Base-by-base conservation (phyloP, 202 grass and related monocot species). In the Dendrocalamus latiflorus region DNA sequence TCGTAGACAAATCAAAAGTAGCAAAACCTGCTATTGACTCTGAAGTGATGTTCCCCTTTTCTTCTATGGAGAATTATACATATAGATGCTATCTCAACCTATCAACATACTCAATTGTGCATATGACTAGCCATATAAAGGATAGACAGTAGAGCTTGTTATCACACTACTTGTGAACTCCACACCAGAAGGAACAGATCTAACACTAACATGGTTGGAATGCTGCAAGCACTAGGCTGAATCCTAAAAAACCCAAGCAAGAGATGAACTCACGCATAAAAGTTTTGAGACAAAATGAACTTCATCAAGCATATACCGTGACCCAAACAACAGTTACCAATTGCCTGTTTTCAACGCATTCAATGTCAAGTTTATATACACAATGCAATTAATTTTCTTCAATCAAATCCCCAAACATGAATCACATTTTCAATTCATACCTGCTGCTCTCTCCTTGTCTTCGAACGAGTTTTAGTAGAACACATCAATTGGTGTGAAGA, bases 1-100 rank as follows among this genome's bases (percentile, higher is more conserved):
- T 78, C 37, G 65, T 26, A 30, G 33, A 80, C 0, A 75, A 84
- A 81, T 14, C 47, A 72, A 71, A 77, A 17, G 18, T 57, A 82
- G 69, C 48, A 78, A 64, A 76, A 36, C 44, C 13, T 82, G 48
- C 43, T 8, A 77, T 66, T 38, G 9, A 61, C 43, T 67, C 43
- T 12, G n/a, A 82, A 72, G 21, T 47, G 6, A 72, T 78, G 1
- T 73, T 65, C 74, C 55, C n/a, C 1, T 68, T 68, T 21, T 80
- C 63, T 61, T 61, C 14, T 26, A 55, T 25, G 42, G 11, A 65
- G 21, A 41, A 64, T 0, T 41, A 8, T 74, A 36, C 59, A 15
- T 28, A 56, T 14, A 17, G 44, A 55, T 53, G 45, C 7, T 43
- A 42, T 10, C 56, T 39, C 17, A 54, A 65, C 22, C 57, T 49